phyloP scores from a whole-genome alignment of 1,284 basidiomycete species.

The Trametes pubescens region DNA sequence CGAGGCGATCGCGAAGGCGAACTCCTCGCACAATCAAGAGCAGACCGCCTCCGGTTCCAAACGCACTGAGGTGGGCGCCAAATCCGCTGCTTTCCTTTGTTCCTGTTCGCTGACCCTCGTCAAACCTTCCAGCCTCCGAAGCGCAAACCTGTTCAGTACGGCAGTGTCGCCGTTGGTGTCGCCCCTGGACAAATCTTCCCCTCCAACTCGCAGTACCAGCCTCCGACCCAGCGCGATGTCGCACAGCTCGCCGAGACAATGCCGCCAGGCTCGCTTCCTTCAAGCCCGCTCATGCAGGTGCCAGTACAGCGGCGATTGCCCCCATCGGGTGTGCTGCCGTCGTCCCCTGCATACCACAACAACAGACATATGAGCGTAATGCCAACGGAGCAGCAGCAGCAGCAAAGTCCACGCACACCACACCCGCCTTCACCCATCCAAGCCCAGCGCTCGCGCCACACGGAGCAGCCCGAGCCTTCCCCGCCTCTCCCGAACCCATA shows the following conservation, averaged over 20 bases:
- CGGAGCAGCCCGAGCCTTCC: constrained; percentile 19
- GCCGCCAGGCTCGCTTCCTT: constrained; percentile 22
- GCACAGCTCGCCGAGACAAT: constrained; percentile 19
- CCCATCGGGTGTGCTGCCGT: constrained; percentile 20
- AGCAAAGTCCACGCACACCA: constrained; percentile 7
- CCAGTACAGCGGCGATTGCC: constrained; percentile 27
- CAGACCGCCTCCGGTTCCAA: constrained; percentile 19
- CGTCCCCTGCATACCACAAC: constrained; percentile 26
- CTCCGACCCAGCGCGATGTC: constrained; percentile 6
- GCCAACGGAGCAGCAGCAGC: constrained; percentile 16
- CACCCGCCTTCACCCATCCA: neutral
- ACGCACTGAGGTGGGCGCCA: constrained; percentile 17
- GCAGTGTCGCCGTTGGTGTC: constrained; percentile 34
- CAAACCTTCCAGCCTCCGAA: constrained; percentile 16
- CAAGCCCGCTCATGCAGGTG: constrained; percentile 27
- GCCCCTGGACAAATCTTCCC: constrained; percentile 44
- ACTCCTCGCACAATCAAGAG: constrained; percentile 21
- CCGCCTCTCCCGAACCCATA: constrained; percentile 27
- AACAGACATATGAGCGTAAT: constrained; percentile 32
- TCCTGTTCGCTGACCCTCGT: neutral
- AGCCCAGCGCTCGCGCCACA: constrained; percentile 4
- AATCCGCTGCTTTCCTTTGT: neutral
- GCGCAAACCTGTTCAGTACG: constrained; percentile 30
- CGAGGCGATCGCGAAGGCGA: constrained; percentile 52
- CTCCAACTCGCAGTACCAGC: constrained; percentile 32